Conservation (phyloP, 1,139 yeast species). For the Yamadazyma friedrichii region DNA sequence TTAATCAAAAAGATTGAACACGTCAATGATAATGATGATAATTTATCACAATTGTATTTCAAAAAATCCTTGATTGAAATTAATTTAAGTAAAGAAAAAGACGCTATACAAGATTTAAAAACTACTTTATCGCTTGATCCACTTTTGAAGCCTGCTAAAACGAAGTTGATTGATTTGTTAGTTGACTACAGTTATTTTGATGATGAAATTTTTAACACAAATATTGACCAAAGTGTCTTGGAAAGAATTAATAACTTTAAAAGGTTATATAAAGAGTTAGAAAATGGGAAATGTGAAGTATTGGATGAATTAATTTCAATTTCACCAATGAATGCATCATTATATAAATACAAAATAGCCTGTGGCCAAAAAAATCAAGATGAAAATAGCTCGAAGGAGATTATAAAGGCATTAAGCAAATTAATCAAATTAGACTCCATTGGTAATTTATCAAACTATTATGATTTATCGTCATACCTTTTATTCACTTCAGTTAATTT, state of each 20-base stretch:
- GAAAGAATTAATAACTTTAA: conserved; percentile 16
- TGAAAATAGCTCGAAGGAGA: conserved; percentile 14
- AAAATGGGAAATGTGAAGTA: conserved; percentile 20
- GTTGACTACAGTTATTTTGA: conserved; percentile 46
- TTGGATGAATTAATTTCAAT: conserved; percentile 21
- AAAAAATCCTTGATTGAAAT: conserved; percentile 56
- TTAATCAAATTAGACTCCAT: conserved; percentile 32
- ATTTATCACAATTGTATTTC: conserved; percentile 41
- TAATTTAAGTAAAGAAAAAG: conserved; percentile 44
- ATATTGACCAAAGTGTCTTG: conserved; percentile 16
- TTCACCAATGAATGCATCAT: conserved; percentile 22
- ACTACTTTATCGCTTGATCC: conserved; percentile 41
- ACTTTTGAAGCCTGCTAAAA: conserved; percentile 40
- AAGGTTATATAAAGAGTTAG: conserved; percentile 19
- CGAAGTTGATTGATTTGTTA: conserved; percentile 41
- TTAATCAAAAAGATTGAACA: conserved; percentile 11
- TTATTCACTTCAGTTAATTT: conserved; percentile 52
- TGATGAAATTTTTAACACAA: conserved; percentile 15
- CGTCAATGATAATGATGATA: conserved; percentile 1
- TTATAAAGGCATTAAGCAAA: conserved; percentile 25
- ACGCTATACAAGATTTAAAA: conserved; percentile 49
- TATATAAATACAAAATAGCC: conserved; percentile 19
- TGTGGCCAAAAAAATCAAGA: conserved; percentile 18
- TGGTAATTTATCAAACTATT: conserved; percentile 30
- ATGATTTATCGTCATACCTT: conserved; percentile 38